These are phyloP conservation scores for Tillandsia leiboldiana DNA, from an alignment of 176 grass and related monocot genomes.

Conservation along the genomic window DNA sequence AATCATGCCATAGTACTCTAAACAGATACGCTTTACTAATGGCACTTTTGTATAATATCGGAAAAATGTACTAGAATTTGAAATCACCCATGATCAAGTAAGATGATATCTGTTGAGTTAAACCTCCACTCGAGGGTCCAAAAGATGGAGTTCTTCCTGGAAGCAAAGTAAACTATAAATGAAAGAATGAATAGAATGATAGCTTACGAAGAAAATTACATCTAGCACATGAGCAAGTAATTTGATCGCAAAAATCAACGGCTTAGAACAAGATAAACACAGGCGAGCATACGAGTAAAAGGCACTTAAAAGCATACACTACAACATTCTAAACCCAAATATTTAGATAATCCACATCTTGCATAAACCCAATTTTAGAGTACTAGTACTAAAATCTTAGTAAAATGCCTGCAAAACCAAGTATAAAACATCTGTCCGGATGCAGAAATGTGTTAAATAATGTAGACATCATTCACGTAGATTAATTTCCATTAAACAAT, in stretches of 20 bases:
- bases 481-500: too few species aligned
- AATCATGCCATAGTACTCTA: not conserved
- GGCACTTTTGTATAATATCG: not conserved
- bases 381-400: too few species aligned
- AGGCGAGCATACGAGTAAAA: not conserved
- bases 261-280: not conserved
- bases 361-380: too few species aligned
- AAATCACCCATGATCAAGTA: conserved; percentile 64
- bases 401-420: too few species aligned
- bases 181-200: conserved; percentile 11
- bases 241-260: not conserved
- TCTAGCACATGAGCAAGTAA: not conserved
- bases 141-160: conserved; percentile 62
- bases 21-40: not conserved
- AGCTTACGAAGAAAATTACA: not conserved
- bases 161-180: conserved; percentile 1
- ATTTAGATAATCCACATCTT: too few species aligned
- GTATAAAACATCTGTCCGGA: too few species aligned
- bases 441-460: too few species aligned
- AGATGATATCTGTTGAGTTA: conserved; percentile 42
- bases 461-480: too few species aligned
- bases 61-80: not conserved
- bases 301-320: not conserved
- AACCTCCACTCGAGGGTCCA: conserved; percentile 94
- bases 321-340: not conserved